Base-by-base conservation (phyloP, 1,139 yeast genomes). In the Diutina neorugosa region DNA sequence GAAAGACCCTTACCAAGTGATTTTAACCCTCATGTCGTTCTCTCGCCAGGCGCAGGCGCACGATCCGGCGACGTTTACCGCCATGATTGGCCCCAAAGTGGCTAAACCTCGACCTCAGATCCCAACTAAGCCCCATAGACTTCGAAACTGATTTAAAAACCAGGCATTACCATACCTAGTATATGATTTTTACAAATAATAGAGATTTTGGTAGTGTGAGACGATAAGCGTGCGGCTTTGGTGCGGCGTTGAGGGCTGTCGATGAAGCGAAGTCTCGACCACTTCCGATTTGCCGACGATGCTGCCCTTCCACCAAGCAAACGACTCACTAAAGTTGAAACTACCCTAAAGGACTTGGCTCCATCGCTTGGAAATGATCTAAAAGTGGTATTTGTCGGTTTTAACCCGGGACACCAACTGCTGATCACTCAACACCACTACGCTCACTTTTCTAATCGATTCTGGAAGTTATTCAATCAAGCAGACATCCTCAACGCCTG, bases 1-100 rank as follows among this genome's bases (percentile, higher is more conserved):
- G 41, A 77, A 78, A 58, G 96, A 89, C 64, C 90, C 93, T 0
- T 84, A 86, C 52, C 91, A 85, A 59, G 89, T 89, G 4, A 68
- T 84, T 18, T 81, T 86, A 57, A 79, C 94, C 0, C 69, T 89
- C 50, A 82, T 86, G 62, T 80, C 96, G 1, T 73, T 89, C 53
- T 84, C 94, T 0, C 71, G 96, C 55, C 57, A 63, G 46, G 74
- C 73, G 20, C 50, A 54, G 37, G 57, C 55, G 43, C 44, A 51
- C 21, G 55, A 51, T 11, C 55, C 58, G 6, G 49, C 54, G 42
- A 55, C 48, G 4, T 62, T 62, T 44, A 59, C 64, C 1, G 37
- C 51, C 1, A 60, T 68, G 3, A 69, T 73, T 21, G 77, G 77
- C 0, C 76, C 77, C 2, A 69, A 67, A 55, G 63, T 62, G 3